These are phyloP conservation scores for Mycena latifolia DNA, from an alignment of 768 basidiomycete species.

Conservation along the genomic window DNA sequence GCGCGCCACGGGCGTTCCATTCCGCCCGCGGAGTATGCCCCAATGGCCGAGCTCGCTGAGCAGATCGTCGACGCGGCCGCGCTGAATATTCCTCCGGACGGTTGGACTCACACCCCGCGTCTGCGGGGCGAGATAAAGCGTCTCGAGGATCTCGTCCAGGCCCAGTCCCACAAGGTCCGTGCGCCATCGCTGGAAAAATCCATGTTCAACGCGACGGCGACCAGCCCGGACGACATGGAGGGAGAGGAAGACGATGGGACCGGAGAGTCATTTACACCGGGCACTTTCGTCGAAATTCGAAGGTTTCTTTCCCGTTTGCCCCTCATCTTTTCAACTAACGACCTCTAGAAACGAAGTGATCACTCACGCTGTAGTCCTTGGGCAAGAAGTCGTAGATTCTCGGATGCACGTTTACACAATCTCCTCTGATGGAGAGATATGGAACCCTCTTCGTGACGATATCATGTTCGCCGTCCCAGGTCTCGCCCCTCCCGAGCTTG, in stretches of 20 bases:
- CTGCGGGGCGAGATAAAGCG: conserved; percentile 56
- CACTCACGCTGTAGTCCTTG: conserved; percentile 52
- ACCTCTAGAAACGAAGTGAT: conserved; percentile 46
- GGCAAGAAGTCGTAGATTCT: conserved; percentile 40
- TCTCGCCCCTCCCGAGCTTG: conserved; percentile 61
- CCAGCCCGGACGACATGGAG: not conserved
- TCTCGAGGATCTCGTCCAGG: conserved; percentile 38
- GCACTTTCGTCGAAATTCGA: conserved; percentile 66
- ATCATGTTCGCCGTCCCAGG: conserved; percentile 71
- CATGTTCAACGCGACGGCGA: conserved; percentile 37
- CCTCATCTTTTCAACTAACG: not conserved
- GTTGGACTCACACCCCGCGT: conserved; percentile 51
- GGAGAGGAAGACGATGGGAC: conserved; percentile 30
- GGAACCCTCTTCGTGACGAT: conserved; percentile 63
- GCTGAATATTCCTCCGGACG: conserved; percentile 38
- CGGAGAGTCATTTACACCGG: conserved; percentile 46
- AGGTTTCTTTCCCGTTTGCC: conserved; percentile 47
- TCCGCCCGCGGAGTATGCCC: conserved; percentile 24
- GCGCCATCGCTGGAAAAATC: conserved; percentile 40
- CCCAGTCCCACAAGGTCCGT: conserved; percentile 5
- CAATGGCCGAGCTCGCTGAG: conserved; percentile 40
- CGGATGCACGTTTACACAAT: conserved; percentile 34
- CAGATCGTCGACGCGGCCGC: conserved; percentile 50
- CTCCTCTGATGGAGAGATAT: conserved; percentile 66
- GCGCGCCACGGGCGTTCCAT: conserved; percentile 4